phyloP scores from a whole-genome alignment of 305 asterid species.

The Rubia peregrina region DNA sequence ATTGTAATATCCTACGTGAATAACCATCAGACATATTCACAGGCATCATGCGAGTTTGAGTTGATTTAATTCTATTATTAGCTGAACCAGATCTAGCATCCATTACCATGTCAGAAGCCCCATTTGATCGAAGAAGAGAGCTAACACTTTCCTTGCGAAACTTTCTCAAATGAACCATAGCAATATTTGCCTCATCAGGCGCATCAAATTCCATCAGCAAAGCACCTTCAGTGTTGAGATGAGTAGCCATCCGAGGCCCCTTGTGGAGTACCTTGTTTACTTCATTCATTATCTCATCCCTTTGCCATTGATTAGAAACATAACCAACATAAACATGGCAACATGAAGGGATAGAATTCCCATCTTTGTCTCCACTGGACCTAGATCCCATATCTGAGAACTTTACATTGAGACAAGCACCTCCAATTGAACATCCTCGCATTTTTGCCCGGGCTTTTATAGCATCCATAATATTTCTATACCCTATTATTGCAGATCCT shows the following conservation, averaged over 20 bases:
- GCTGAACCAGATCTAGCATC: conserved; percentile 38
- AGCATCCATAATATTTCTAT: conserved; percentile 70
- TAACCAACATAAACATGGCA: conserved; percentile 73
- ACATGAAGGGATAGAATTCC: conserved; percentile 61
- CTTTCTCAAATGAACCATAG: conserved; percentile 63
- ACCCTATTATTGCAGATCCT: conserved; percentile 72
- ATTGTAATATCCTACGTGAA: conserved; percentile 35
- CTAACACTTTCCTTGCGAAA: conserved; percentile 57
- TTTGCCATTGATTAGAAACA: conserved; percentile 65
- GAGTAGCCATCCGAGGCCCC: conserved; percentile 69
- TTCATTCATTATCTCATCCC: conserved; percentile 79
- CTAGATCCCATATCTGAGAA: conserved; percentile 77
- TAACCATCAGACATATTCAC: conserved; percentile 51
- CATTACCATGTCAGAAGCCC: conserved; percentile 37
- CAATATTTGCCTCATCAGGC: conserved; percentile 77
- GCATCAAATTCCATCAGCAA: conserved; percentile 71
- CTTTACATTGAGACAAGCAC: conserved; percentile 59
- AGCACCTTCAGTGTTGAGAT: conserved; percentile 72
- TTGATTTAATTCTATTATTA: conserved; percentile 41
- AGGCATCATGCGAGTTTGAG: conserved; percentile 38
- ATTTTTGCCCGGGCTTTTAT: conserved; percentile 80
- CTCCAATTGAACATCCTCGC: conserved; percentile 77
- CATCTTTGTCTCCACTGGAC: conserved; percentile 58
- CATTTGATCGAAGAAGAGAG: conserved; percentile 29
- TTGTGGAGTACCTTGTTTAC: conserved; percentile 54